Evolutionary conservation across 2,329 filamentous ascomycete genomes (phyloP), one percentile per base, ranked within the genome.

Genomic region (Davidsoniella neocaledoniae): DNA sequence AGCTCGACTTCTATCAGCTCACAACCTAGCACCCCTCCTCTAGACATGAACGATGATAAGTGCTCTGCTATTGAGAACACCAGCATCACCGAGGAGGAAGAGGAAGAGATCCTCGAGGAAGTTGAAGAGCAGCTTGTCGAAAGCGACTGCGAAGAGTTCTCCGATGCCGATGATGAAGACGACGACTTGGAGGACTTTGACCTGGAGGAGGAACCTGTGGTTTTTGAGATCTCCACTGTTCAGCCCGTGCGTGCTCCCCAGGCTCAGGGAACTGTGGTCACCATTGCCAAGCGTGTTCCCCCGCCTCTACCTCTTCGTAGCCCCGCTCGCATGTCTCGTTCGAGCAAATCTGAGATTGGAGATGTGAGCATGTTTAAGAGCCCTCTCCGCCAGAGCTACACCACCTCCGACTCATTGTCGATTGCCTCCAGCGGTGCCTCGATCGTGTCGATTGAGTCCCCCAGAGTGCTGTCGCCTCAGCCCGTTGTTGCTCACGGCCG

Each of bases 241-340:
- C 71, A 76, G 54, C 72, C 73, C 14, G 66, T 76, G 14, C 59
- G 61, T 39, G 70, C 72, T 5, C 73, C 77, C 48, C 73, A 77
- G 39, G 70, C 76, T 41, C 82, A 84, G 59, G 85, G 86, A 21
- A 81, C 82, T 46, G 69, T 95, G 46, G 85, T 95, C 25, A 87
- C 78, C 43, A 94, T 95, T 52, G 79, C 84, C 10, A 93, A 90
- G 65, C 76, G 86, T 36, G 65, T 80, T 1, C 77, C 86, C 1
- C 87, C 88, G 1, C 79, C 83, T 7, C 72, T 94, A 10, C 88
- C 88, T 1, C 72, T 77, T 2, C 73, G 87, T 44, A 94, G 83
- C 59, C 82, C 86, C 1, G 79, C 79, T 62, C 56, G 85, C 69
- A 60, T 64, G 19, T 77, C 74, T 3, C 64, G 69, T 40, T 67